Evolutionary conservation across 2,329 filamentous ascomycete species (phyloP).

Genomic region (Tolypocladium ovalisporum): DNA sequence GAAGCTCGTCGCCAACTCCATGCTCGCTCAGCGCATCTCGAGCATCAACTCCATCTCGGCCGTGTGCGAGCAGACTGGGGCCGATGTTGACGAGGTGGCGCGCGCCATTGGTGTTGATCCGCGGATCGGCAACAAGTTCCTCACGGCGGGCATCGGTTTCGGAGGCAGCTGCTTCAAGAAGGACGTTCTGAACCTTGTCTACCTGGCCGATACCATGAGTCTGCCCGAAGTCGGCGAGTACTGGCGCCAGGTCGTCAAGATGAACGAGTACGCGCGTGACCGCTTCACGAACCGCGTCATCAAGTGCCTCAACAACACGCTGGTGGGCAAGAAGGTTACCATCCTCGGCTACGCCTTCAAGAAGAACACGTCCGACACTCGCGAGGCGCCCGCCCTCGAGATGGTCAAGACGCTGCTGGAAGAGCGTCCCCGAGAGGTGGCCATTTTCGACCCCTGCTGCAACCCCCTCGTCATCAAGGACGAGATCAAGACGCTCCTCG

Average conservation of each 20-base stretch:
- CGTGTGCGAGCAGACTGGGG: slow-evolving; percentile 66
- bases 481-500: slow-evolving; percentile 37
- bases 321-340: slow-evolving; percentile 59
- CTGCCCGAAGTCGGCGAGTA: slow-evolving; percentile 64
- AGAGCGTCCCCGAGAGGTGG: slow-evolving; percentile 52
- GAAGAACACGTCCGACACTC: slow-evolving; percentile 65
- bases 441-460: slow-evolving; percentile 58
- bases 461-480: slow-evolving; percentile 37
- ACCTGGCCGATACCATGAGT: slow-evolving; percentile 60
- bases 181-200: slow-evolving; percentile 63
- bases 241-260: slow-evolving; percentile 62
- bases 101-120: slow-evolving; percentile 57
- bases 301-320: slow-evolving; percentile 54
- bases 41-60: slow-evolving; percentile 76
- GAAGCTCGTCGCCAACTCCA: slow-evolving; percentile 70
- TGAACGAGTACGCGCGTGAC: slow-evolving; percentile 66
- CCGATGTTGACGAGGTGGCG: slow-evolving; percentile 64
- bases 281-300: slow-evolving; percentile 59
- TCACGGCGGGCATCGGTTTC: slow-evolving; percentile 67
- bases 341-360: slow-evolving; percentile 72
- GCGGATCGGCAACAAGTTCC: slow-evolving; percentile 61
- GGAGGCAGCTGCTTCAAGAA: slow-evolving; percentile 77
- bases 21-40: slow-evolving; percentile 70
- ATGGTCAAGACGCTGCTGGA: slow-evolving; percentile 55
- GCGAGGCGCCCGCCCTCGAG: slow-evolving; percentile 59